Evolutionary conservation across 345 rosid species (phyloP).

Genomic region (Pistacia vera): DNA sequence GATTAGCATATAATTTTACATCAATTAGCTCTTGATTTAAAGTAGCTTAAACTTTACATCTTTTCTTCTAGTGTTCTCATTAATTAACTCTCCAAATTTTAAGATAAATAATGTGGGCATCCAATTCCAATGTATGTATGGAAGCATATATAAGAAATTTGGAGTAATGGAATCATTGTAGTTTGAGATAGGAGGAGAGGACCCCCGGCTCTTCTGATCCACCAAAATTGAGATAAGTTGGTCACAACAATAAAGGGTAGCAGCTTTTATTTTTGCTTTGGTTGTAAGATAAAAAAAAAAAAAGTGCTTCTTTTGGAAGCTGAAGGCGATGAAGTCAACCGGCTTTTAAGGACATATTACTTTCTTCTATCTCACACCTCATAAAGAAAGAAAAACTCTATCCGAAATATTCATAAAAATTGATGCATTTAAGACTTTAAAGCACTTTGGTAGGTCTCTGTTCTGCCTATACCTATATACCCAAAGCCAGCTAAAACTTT

Average conservation of each 20-base stretch:
- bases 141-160: too few species aligned
- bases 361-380: conserved; percentile 12
- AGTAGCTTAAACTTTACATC: too few species aligned
- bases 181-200: not conserved
- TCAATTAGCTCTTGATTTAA: too few species aligned
- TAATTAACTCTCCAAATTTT: too few species aligned
- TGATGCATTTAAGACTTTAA: not conserved
- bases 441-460: not conserved
- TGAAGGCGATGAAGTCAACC: conserved; percentile 25
- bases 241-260: conserved; percentile 23
- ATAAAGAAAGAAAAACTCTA: not conserved
- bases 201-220: conserved; percentile 3
- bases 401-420: conserved; percentile 4
- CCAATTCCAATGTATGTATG: too few species aligned
- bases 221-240: not conserved
- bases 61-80: too few species aligned
- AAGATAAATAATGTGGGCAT: too few species aligned
- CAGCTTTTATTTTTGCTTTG: conserved; percentile 25
- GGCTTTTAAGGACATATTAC: conserved; percentile 1
- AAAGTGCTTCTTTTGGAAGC: conserved; percentile 12
- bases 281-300: conserved; percentile 5
- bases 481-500: too few species aligned
- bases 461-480: too few species aligned
- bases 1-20: too few species aligned
- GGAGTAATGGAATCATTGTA: too few species aligned